These are phyloP conservation scores for Kwoniella mangroviensis DNA, from an alignment of 768 basidiomycete genomes.

Conservation along the genomic window DNA sequence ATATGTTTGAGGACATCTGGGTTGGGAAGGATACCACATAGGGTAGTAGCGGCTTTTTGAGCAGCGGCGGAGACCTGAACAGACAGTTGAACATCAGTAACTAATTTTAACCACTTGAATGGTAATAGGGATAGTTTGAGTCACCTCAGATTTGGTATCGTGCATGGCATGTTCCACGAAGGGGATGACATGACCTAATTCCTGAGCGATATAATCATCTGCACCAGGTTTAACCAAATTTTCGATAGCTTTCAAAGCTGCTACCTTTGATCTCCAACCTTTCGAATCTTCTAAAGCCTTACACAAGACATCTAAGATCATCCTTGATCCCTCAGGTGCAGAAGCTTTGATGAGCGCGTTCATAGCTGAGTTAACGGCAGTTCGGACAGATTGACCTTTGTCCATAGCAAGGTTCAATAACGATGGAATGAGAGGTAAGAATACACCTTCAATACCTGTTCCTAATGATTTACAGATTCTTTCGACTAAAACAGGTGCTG, in stretches of 20 bases:
- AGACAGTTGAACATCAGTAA: not conserved
- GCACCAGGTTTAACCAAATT: constrained; percentile 64
- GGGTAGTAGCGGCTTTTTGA: constrained; percentile 81
- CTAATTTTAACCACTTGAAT: not conserved
- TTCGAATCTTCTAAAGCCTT: constrained; percentile 67
- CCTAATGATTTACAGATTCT: constrained; percentile 56
- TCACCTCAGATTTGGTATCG: constrained; percentile 91
- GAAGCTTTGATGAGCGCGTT: constrained; percentile 82
- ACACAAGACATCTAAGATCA: constrained; percentile 68
- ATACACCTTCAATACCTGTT: constrained; percentile 71
- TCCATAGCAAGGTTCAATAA: constrained; percentile 83
- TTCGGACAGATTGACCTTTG: constrained; percentile 88
- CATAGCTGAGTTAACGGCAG: constrained; percentile 76
- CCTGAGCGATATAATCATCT: constrained; percentile 75
- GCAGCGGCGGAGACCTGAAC: constrained; percentile 80
- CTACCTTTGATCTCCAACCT: constrained; percentile 96
- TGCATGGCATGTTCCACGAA: constrained; percentile 90
- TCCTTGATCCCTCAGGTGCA: constrained; percentile 79
- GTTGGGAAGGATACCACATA: constrained; percentile 90
- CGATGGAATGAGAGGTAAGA: constrained; percentile 73
- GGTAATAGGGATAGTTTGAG: constrained; percentile 30
- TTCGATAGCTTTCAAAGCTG: constrained; percentile 83
- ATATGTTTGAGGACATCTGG: constrained; percentile 90
- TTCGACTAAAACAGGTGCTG: constrained; percentile 56
- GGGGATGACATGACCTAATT: constrained; percentile 79